Percentiles rank a stretch among this genome's conserved stretches.
Conservation (phyloP, 2,329 filamentous ascomycete species). For the Aureobasidium lini region DNA sequence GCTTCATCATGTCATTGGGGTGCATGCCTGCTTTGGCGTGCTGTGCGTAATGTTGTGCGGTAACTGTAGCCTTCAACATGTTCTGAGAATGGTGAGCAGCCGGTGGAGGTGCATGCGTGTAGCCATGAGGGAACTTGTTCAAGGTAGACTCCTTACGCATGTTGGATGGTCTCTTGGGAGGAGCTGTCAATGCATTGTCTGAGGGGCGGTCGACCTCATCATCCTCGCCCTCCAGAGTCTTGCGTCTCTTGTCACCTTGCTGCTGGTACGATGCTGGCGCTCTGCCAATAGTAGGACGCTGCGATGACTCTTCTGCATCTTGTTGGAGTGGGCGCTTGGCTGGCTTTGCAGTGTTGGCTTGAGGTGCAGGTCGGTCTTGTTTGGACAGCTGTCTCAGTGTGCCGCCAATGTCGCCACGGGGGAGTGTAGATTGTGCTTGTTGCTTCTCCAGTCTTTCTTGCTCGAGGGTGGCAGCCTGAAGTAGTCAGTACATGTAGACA, state of each 20-base stretch:
- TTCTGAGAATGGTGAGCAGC: conserved; percentile 38
- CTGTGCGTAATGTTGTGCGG: conserved; percentile 56
- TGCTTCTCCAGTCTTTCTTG: conserved; percentile 21
- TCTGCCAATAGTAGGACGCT: conserved; percentile 50
- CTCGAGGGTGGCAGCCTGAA: conserved; percentile 25
- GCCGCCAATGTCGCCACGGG: conserved; percentile 43
- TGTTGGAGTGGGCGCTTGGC: conserved; percentile 70
- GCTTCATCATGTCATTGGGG: conserved; percentile 76
- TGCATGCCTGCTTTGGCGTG: conserved; percentile 49
- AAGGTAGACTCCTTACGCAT: conserved; percentile 56
- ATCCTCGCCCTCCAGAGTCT: conserved; percentile 61
- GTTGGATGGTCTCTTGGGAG: conserved; percentile 75
- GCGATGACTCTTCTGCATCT: conserved; percentile 48
- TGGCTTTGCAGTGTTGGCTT: conserved; percentile 61
- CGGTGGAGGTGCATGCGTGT: conserved; percentile 50
- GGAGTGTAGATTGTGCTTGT: conserved; percentile 25
- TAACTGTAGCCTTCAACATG: conserved; percentile 60
- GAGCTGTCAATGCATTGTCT: conserved; percentile 63
- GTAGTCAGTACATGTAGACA: not conserved
- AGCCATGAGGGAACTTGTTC: conserved; percentile 56
- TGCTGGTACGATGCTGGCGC: conserved; percentile 48
- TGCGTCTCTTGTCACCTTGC: conserved; percentile 69
- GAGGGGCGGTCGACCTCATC: conserved; percentile 51
- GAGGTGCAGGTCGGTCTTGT: conserved; percentile 49
- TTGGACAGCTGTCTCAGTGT: conserved; percentile 53